Percentiles rank a stretch among this genome's conserved stretches.
Evolutionary conservation across 129 eudicot species (phyloP).

Genomic region (Centaurea solstitialis): DNA sequence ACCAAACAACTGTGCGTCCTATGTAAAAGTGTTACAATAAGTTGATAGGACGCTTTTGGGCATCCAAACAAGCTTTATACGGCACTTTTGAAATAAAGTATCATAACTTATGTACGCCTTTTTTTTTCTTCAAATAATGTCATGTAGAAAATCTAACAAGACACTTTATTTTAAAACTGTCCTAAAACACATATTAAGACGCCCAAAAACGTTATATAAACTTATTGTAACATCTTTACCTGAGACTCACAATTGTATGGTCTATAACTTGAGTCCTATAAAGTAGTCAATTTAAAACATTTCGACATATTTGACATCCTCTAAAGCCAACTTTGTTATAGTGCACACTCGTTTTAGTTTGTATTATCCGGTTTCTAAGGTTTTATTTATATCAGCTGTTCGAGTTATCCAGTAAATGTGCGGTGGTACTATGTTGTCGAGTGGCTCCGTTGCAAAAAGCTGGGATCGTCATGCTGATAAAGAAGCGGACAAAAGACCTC

Average conservation of each 20-base stretch:
- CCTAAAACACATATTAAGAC: background rate
- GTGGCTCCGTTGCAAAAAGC: constrained; percentile 98
- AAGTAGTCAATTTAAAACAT: background rate
- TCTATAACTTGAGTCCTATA: background rate
- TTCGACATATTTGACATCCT: background rate
- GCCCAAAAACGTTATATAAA: background rate
- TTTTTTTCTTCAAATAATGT: too few species aligned
- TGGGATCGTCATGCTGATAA: constrained; percentile 87
- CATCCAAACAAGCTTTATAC: background rate
- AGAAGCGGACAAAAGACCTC: constrained; percentile 72
- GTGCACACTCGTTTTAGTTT: constrained; percentile 16
- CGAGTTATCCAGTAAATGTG: constrained; percentile 70
- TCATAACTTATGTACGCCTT: too few species aligned
- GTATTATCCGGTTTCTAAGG: background rate
- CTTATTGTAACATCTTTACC: background rate
- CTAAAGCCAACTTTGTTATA: background rate
- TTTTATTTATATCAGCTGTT: constrained; percentile 54
- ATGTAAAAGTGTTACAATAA: background rate
- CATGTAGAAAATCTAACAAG: background rate
- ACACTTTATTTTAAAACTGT: background rate
- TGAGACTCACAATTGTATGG: background rate
- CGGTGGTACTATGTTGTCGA: constrained; percentile 89
- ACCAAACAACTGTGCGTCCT: background rate
- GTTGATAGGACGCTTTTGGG: background rate
- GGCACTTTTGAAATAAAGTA: background rate